Evolutionary conservation across 495 filamentous ascomycete species (phyloP).

Genomic region (Talaromyces thailandensis): DNA sequence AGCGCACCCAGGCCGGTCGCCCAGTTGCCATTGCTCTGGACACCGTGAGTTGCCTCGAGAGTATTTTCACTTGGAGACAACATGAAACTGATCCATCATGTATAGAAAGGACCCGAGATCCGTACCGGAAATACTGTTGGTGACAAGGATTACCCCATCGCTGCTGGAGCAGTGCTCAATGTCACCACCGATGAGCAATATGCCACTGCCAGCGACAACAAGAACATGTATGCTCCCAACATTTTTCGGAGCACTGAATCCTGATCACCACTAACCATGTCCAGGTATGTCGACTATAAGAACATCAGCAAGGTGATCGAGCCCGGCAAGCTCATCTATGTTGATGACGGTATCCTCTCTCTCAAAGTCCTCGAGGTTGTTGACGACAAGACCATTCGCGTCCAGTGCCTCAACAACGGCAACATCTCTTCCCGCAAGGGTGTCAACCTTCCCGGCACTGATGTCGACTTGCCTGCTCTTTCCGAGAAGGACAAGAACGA

Average conservation of each 20-base stretch:
- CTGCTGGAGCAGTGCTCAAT: conserved; percentile 73
- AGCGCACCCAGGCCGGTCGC: conserved; percentile 62
- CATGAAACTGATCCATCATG: not conserved
- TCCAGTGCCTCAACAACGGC: conserved; percentile 86
- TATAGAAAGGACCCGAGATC: conserved; percentile 92
- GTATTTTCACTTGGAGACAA: not conserved
- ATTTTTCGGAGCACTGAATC: not conserved
- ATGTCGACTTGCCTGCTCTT: conserved; percentile 93
- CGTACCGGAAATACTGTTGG: conserved; percentile 84
- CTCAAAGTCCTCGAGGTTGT: conserved; percentile 86
- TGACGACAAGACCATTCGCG: conserved; percentile 79
- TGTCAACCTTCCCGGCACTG: conserved; percentile 96
- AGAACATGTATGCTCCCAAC: conserved; percentile 78
- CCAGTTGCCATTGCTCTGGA: conserved; percentile 95
- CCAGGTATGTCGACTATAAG: conserved; percentile 96
- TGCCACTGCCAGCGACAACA: conserved; percentile 67
- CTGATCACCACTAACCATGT: not conserved
- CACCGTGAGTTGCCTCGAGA: conserved; percentile 45
- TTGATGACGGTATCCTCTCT: conserved; percentile 93
- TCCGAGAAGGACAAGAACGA: conserved; percentile 98
- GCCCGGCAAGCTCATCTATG: conserved; percentile 91
- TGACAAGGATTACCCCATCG: conserved; percentile 82
- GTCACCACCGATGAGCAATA: conserved; percentile 98
- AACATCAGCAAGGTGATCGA: conserved; percentile 98
- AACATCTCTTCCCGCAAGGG: conserved; percentile 98